phyloP scores from a whole-genome alignment of 371 early-diverging fungal species.

The Rhizopus delemar region DNA sequence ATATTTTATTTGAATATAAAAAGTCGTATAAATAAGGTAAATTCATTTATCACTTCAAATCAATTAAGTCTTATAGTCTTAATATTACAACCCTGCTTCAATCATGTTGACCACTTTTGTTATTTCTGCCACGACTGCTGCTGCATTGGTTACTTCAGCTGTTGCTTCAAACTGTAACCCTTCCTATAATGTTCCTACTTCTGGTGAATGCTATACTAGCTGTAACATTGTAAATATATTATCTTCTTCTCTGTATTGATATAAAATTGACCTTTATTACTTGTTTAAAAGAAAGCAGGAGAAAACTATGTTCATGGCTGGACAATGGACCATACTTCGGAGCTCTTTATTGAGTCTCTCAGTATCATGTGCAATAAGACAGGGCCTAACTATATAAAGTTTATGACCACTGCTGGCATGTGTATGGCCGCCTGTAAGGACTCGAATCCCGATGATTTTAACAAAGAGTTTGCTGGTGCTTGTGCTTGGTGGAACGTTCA shows the following conservation, averaged over 20 bases:
- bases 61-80: background rate
- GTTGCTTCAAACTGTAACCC: slow-evolving; percentile 32
- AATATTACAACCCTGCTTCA: background rate
- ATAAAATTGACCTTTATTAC: background rate
- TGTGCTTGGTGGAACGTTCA: slow-evolving; percentile 26
- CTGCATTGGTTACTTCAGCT: slow-evolving; percentile 14
- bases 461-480: slow-evolving; percentile 27
- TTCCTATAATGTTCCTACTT: slow-evolving; percentile 23
- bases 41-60: background rate
- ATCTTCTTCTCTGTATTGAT: background rate
- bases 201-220: slow-evolving; percentile 18
- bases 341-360: slow-evolving; percentile 35
- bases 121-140: slow-evolving; percentile 20
- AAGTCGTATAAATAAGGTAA: background rate
- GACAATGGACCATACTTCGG: slow-evolving; percentile 37
- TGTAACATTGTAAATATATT: slow-evolving; percentile 29
- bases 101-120: slow-evolving; percentile 18
- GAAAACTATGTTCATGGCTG: slow-evolving; percentile 20
- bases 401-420: slow-evolving; percentile 44
- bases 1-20: too few species aligned
- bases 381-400: slow-evolving; percentile 28
- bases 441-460: slow-evolving; percentile 23
- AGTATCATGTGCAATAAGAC: slow-evolving; percentile 30
- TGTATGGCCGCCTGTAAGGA: slow-evolving; percentile 37
- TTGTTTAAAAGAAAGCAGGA: slow-evolving; percentile 17